Evolutionary conservation across 495 filamentous ascomycete species (phyloP).

Genomic region (Amorphotheca resinae): DNA sequence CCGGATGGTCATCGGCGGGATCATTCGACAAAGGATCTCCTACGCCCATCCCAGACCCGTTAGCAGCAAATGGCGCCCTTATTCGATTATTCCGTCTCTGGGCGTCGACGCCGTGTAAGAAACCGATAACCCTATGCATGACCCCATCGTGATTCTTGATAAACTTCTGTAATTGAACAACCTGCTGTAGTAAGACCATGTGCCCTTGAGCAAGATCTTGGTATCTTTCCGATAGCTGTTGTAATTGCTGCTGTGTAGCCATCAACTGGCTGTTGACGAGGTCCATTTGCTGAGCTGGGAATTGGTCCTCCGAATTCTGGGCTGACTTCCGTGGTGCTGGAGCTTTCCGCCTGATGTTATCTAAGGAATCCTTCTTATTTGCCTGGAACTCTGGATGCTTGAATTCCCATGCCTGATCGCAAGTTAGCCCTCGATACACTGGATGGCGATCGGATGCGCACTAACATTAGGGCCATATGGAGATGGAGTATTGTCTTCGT

Average conservation of each 20-base stretch:
- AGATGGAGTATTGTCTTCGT: conserved; percentile 82
- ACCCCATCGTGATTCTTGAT: conserved; percentile 48
- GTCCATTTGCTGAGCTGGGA: conserved; percentile 79
- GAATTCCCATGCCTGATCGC: conserved; percentile 81
- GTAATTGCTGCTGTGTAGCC: conserved; percentile 85
- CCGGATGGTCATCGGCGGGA: conserved; percentile 51
- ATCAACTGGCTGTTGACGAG: conserved; percentile 76
- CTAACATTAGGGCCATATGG: conserved; percentile 72
- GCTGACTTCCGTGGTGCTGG: conserved; percentile 77
- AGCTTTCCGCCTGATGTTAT: conserved; percentile 93
- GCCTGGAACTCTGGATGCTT: conserved; percentile 94
- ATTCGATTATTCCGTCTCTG: conserved; percentile 49
- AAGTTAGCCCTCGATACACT: conserved; percentile 1
- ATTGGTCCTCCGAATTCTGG: conserved; percentile 53
- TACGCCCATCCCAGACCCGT: conserved; percentile 10
- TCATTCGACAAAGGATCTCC: conserved; percentile 14
- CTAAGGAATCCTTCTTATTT: conserved; percentile 90
- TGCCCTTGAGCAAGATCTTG: conserved; percentile 77
- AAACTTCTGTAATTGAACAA: conserved; percentile 78
- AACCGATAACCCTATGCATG: conserved; percentile 63
- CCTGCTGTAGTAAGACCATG: conserved; percentile 74
- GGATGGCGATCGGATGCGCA: conserved; percentile 16
- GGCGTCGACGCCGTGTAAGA: conserved; percentile 52
- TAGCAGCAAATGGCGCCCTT: conserved; percentile 32
- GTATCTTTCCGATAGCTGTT: conserved; percentile 73